A percentile compares a stretch with the other conserved stretches of the same genome.
These are phyloP conservation scores for Colletotrichum cereale DNA, from an alignment of 2,329 filamentous ascomycete genomes.

Conservation along the genomic window DNA sequence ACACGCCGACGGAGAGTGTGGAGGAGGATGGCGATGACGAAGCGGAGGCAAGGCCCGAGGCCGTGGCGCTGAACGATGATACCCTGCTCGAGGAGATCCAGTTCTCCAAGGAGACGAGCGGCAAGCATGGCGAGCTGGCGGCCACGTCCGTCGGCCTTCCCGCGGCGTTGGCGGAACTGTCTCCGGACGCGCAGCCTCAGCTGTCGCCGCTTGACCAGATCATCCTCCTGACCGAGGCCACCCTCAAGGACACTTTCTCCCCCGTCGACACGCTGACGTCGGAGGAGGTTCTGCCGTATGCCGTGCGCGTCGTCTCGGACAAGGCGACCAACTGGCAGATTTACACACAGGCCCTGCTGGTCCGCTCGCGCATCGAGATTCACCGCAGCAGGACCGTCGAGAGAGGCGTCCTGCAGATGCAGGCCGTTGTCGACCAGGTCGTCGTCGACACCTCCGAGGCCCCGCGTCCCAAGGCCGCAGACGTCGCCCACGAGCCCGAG, in stretches of 20 bases:
- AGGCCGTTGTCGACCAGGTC: conserved; percentile 95
- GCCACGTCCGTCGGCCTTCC: conserved; percentile 64
- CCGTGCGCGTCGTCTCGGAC: conserved; percentile 86
- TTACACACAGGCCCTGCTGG: conserved; percentile 92
- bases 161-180: conserved; percentile 70
- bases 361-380: conserved; percentile 90
- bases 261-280: conserved; percentile 87
- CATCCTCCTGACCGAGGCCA: conserved; percentile 87
- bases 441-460: conserved; percentile 80
- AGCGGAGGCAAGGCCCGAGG: conserved; percentile 66
- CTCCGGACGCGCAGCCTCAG: conserved; percentile 85
- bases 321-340: conserved; percentile 98
- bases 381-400: conserved; percentile 90
- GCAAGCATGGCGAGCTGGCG: conserved; percentile 51
- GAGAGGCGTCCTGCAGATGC: conserved; percentile 89
- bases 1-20: conserved; percentile 34
- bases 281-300: conserved; percentile 95
- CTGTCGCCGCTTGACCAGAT: conserved; percentile 89
- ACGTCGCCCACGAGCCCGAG: conserved; percentile 46
- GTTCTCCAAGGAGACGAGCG: conserved; percentile 67
- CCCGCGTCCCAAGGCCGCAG: conserved; percentile 40
- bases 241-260: conserved; percentile 88
- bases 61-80: conserved; percentile 88
- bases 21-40: conserved; percentile 44
- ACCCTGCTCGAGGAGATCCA: conserved; percentile 90